A percentile compares a stretch with the other conserved stretches of the same genome.
Conservation (phyloP, 257 asterid species). For the Phtheirospermum japonicum region DNA sequence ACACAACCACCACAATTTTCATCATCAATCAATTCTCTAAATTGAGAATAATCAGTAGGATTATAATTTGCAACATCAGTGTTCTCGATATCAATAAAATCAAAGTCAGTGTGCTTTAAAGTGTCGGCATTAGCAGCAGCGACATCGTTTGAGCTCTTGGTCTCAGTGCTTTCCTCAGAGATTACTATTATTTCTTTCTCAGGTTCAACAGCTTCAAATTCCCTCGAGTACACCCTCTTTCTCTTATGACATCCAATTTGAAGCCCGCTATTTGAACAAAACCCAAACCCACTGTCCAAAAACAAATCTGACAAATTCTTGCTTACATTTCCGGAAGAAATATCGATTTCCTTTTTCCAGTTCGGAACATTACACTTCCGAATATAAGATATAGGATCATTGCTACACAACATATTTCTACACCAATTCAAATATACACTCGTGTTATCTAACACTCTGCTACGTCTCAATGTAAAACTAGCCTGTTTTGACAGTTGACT, state of each 20-base stretch:
- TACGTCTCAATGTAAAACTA: conserved; percentile 24
- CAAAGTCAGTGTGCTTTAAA: conserved; percentile 27
- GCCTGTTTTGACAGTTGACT: conserved; percentile 19
- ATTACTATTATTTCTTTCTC: conserved; percentile 30
- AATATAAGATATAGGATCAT: conserved; percentile 60
- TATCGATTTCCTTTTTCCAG: conserved; percentile 24
- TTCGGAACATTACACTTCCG: conserved; percentile 35
- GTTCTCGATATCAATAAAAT: conserved; percentile 16
- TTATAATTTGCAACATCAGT: neutral
- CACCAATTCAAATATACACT: conserved; percentile 49
- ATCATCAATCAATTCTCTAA: conserved; percentile 28
- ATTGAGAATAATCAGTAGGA: conserved; percentile 27
- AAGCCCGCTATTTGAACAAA: conserved; percentile 25
- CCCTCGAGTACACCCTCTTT: conserved; percentile 45
- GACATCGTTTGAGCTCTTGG: conserved; percentile 21
- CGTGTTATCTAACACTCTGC: conserved; percentile 37
- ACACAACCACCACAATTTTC: conserved; percentile 32
- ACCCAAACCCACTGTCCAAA: conserved; percentile 27
- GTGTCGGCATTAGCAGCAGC: conserved; percentile 23
- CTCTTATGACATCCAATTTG: conserved; percentile 38
- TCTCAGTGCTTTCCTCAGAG: conserved; percentile 28
- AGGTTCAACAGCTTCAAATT: conserved; percentile 32
- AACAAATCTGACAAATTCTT: conserved; percentile 25
- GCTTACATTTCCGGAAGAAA: conserved; percentile 24
- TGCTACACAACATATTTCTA: conserved; percentile 63